A percentile compares a stretch with the other conserved stretches of the same genome.
Evolutionary conservation across 2,329 filamentous ascomycete species (phyloP).

Genomic region (Capronia coronata): DNA sequence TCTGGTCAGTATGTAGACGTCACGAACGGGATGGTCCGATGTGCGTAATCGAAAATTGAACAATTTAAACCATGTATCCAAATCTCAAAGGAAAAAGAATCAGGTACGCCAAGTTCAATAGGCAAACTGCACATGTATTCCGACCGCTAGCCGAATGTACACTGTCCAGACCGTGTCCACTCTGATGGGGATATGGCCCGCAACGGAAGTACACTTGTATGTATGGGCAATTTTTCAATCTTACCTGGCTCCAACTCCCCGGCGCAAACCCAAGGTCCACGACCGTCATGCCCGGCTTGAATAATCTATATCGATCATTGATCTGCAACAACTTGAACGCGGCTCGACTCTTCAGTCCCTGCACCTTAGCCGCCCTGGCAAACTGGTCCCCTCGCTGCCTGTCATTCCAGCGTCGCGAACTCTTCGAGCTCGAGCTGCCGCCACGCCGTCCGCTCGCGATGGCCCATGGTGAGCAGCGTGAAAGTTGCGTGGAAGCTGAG

Average conservation of each 20-base stretch:
- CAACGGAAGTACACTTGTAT: background rate
- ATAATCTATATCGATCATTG: constrained; percentile 72
- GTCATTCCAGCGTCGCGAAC: constrained; percentile 58
- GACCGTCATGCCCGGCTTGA: constrained; percentile 73
- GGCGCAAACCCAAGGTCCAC: constrained; percentile 85
- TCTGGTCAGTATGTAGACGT: background rate
- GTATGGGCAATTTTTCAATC: no score
- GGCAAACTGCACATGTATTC: no score
- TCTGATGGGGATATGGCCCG: no score
- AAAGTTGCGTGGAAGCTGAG: constrained; percentile 25
- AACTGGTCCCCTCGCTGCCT: constrained; percentile 70
- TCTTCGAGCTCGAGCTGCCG: constrained; percentile 12
- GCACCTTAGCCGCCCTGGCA: constrained; percentile 66
- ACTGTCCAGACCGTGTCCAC: no score
- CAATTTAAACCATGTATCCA: background rate
- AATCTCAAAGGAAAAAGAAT: no score
- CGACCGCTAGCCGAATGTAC: no score
- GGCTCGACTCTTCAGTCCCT: constrained; percentile 78
- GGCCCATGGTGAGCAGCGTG: constrained; percentile 13
- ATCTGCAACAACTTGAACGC: constrained; percentile 93
- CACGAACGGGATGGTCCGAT: no score
- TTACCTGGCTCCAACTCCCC: constrained; percentile 64
- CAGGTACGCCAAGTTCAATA: no score
- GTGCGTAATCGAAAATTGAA: background rate
- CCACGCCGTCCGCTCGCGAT: constrained; percentile 7